Conservation (phyloP, 2,329 filamentous ascomycete species). For the Aureobasidium vineae region DNA sequence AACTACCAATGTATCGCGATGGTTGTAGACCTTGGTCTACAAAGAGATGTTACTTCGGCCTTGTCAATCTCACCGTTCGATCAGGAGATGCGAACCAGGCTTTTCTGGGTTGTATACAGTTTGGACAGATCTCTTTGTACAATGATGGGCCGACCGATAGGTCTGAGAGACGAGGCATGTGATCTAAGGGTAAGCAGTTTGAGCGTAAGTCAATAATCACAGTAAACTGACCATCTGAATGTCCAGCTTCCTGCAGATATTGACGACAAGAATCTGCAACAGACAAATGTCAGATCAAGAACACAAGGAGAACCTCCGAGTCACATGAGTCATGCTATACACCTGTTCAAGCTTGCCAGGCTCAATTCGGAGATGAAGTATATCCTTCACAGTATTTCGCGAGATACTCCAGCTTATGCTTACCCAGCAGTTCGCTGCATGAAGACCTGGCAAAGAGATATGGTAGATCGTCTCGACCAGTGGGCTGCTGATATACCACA, state of each 20-base stretch:
- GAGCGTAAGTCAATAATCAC: background rate
- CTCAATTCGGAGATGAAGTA: conserved; percentile 23
- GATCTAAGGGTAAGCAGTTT: background rate
- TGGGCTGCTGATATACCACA: conserved; percentile 5
- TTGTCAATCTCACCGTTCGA: background rate
- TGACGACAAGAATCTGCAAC: background rate
- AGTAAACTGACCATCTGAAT: background rate
- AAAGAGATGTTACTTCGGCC: background rate
- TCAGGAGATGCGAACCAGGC: conserved; percentile 8
- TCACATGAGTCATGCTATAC: conserved; percentile 19
- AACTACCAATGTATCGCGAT: conserved; percentile 22
- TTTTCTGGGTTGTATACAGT: conserved; percentile 19
- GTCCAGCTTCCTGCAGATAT: conserved; percentile 8
- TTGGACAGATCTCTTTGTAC: conserved; percentile 20
- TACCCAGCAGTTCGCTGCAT: conserved; percentile 19
- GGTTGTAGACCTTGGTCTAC: conserved; percentile 12
- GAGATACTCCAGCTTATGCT: conserved; percentile 10
- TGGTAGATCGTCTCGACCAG: background rate
- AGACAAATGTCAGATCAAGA: background rate
- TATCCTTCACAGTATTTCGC: conserved; percentile 16
- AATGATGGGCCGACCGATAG: conserved; percentile 21
- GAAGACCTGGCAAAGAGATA: conserved; percentile 14
- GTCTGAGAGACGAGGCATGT: conserved; percentile 9
- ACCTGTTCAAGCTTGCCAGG: conserved; percentile 13
- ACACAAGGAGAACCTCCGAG: background rate